Conservation (phyloP, 306 rosid genomes). For the Sechiopsis laciniata region DNA sequence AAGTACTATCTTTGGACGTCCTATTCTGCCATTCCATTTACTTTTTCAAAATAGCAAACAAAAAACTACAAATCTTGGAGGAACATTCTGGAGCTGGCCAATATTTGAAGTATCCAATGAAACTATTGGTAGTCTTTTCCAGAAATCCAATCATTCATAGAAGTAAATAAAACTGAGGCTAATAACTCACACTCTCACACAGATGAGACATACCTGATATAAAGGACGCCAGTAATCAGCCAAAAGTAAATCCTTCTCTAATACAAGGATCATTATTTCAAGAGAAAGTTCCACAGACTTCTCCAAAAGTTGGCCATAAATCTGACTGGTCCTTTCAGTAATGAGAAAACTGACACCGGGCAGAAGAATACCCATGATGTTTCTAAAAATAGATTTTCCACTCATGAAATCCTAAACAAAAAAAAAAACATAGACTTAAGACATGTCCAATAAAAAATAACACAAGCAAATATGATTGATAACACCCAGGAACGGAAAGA, state of each 20-base stretch:
- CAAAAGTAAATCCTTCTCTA: conserved; percentile 76
- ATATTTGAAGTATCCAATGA: not conserved
- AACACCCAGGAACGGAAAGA: not conserved
- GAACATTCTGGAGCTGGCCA: not conserved
- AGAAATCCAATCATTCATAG: conserved; percentile 7
- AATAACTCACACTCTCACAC: conserved; percentile 1
- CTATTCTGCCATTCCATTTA: not conserved
- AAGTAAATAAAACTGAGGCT: not conserved
- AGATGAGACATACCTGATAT: conserved; percentile 53
- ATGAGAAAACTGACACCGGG: conserved; percentile 68
- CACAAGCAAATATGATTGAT: not conserved
- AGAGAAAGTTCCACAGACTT: conserved; percentile 82
- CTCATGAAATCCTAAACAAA: conserved; percentile 90
- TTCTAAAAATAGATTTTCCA: conserved; percentile 77
- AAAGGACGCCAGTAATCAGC: conserved; percentile 95
- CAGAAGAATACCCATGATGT: conserved; percentile 88
- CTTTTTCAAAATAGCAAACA: not conserved
- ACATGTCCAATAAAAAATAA: not conserved
- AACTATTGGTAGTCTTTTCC: not conserved
- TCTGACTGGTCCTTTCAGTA: conserved; percentile 67
- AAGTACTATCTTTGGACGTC: not conserved
- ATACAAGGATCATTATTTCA: conserved; percentile 72
- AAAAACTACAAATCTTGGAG: not conserved
- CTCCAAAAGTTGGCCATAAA: conserved; percentile 75
- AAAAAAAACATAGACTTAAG: not conserved